phyloP scores from a whole-genome alignment of 2,329 filamentous ascomycete genomes.

The Penicillium brasilianum region DNA sequence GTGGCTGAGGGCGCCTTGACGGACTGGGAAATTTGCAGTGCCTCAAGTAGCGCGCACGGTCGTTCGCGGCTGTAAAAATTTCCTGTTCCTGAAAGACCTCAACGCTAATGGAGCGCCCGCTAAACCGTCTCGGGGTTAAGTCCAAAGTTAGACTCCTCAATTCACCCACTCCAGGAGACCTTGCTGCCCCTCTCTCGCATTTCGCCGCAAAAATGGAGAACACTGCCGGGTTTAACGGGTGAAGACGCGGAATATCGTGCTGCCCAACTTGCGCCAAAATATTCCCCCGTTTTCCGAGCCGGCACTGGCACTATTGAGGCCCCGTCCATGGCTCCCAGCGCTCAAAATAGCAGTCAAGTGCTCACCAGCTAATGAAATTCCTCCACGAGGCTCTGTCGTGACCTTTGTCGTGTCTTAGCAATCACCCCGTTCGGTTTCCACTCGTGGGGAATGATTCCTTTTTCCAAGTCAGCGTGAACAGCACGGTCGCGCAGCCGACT shows the following conservation, averaged over 20 bases:
- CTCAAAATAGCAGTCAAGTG: background rate
- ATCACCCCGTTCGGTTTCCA: background rate
- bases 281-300: background rate
- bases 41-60: conserved; percentile 16
- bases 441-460: background rate
- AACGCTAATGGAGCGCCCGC: background rate
- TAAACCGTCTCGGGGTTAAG: background rate
- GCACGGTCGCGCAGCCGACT: background rate
- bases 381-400: background rate
- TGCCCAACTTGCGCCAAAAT: background rate
- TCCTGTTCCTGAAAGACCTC: conserved; percentile 14
- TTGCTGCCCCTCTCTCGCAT: background rate
- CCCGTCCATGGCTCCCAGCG: background rate
- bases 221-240: background rate
- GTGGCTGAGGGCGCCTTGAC: background rate
- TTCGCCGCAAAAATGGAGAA: background rate
- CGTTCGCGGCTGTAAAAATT: conserved; percentile 7
- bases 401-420: background rate
- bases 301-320: background rate
- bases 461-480: background rate
- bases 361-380: background rate
- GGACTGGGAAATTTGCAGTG: conserved; percentile 21
- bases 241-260: background rate
- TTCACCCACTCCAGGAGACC: too few species aligned
- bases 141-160: background rate